phyloP scores from a whole-genome alignment of 176 grass and related monocot species.

The Avena atlantica region DNA sequence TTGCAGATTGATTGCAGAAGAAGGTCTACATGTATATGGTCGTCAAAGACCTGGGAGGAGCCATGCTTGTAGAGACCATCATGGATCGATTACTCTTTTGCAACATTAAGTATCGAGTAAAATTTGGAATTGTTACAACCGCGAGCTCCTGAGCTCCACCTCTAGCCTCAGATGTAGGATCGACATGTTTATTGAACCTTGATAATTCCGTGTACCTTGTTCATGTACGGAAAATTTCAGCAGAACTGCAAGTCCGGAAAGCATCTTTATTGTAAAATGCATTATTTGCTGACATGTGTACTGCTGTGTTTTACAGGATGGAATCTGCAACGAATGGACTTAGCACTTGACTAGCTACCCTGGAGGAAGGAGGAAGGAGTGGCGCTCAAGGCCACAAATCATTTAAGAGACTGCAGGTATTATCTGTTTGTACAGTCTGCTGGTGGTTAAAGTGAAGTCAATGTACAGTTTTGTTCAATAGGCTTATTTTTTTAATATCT shows the following conservation, averaged over 20 bases:
- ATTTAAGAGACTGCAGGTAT: conserved; percentile 18
- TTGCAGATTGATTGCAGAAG: no score
- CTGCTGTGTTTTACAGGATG: neutral
- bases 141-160: no score
- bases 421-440: neutral
- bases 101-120: no score
- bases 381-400: neutral
- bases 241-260: neutral
- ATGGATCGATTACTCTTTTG: no score
- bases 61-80: no score
- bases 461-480: neutral
- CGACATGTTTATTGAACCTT: conserved; percentile 10
- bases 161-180: neutral
- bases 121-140: no score
- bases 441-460: no score
- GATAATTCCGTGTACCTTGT: neutral
- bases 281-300: neutral
- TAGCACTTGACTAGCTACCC: neutral
- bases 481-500: no score
- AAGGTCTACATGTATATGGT: no score
- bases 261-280: neutral
- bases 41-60: no score
- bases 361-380: neutral
- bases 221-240: neutral
- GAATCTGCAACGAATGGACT: neutral